These are phyloP conservation scores for Trypethelium eluteriae DNA, from an alignment of 495 filamentous ascomycete genomes.

Conservation along the genomic window DNA sequence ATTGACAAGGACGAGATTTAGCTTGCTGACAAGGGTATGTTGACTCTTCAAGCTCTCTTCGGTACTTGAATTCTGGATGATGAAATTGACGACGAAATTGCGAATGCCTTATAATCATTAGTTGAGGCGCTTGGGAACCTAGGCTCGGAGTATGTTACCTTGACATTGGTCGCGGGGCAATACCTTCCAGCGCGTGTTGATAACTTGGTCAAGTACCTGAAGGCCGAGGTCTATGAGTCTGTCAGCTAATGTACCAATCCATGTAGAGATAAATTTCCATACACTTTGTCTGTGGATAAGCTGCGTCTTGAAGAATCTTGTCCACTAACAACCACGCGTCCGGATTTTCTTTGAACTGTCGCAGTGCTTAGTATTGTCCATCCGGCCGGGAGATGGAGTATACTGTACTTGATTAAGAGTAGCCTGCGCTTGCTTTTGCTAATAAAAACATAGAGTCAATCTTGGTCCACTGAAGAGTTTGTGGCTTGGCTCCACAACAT, in stretches of 20 bases:
- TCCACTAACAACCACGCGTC: conserved; percentile 97
- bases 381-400: background rate
- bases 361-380: conserved; percentile 21
- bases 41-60: conserved; percentile 78
- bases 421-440: conserved; percentile 97
- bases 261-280: conserved; percentile 11
- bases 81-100: conserved; percentile 96
- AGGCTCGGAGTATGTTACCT: conserved; percentile 46
- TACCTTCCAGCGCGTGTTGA: conserved; percentile 98
- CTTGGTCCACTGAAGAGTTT: background rate
- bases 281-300: conserved; percentile 96
- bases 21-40: conserved; percentile 86
- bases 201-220: conserved; percentile 95
- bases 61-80: conserved; percentile 81
- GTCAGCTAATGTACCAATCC: conserved; percentile 12
- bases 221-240: conserved; percentile 66
- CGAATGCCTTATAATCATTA: conserved; percentile 62
- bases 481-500: conserved; percentile 29
- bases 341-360: conserved; percentile 93
- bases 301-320: conserved; percentile 83
- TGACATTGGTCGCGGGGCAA: conserved; percentile 90
- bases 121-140: conserved; percentile 16
- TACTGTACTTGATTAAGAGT: conserved; percentile 81
- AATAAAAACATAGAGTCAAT: background rate
- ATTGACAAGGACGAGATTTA: conserved; percentile 93